Evolutionary conservation across 495 filamentous ascomycete genomes (phyloP), one percentile per base, ranked within the genome.

Genomic region (Mycothermus thermophilus): DNA sequence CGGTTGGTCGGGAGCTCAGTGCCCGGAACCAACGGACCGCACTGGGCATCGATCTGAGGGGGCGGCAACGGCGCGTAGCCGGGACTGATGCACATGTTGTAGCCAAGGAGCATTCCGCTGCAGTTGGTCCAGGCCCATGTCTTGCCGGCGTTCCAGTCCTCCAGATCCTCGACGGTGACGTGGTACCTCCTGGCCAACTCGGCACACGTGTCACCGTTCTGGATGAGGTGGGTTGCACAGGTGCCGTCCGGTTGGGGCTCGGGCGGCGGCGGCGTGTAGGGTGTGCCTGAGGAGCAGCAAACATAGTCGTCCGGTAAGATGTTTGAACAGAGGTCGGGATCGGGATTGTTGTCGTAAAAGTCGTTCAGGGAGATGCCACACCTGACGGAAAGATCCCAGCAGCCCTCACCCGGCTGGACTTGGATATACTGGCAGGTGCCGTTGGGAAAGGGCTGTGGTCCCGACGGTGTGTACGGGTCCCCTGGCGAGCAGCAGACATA

Each of bases 111-210:
- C 5, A 70, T 37, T 14, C 34, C 15, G 3, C 40, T 38, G 44
- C 67, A 72, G 21, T 57, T 61, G 12, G 35, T 49, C 64, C 66
- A 72, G 17, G 47, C 66, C 66, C 66, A 72, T n/a, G 63, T 66
- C 1, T 57, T 48, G 14, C 35, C 32, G 10, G 49, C 52, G 44
- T 70, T 70, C 26, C 42, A 63, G 1, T 19, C 23, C 23, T 59
- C 48, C 11, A 70, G 38, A 1, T 64, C 41, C 3, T 42, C 48
- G 8, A 41, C 34, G 14, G 58, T 62, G 6, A 71, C 19, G 15
- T 42, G 37, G 37, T 56, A 41, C 3, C 30, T 28, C 5, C 43
- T 45, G n/a, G 51, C 55, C 1, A 63, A 21, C 8, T n/a, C 29
- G 8, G 27, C 16, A 43, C 59, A 63, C 10, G 28, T 47, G 32